phyloP scores from a whole-genome alignment of 1,284 basidiomycete genomes.

The Agroathelia rolfsii region DNA sequence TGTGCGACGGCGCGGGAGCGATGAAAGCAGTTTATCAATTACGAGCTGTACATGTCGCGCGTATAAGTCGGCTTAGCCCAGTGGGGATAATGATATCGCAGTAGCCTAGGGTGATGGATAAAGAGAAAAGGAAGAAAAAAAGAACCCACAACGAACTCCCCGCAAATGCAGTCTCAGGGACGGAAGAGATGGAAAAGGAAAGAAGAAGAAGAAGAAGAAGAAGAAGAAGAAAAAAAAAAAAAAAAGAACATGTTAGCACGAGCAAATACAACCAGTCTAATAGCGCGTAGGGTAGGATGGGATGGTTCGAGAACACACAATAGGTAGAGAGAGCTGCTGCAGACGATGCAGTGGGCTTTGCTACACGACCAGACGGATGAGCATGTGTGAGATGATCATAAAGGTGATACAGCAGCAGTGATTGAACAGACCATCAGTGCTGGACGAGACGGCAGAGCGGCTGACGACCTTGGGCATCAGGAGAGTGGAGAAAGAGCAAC shows the following conservation, averaged over 20 bases:
- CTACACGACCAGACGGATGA: conserved; percentile 26
- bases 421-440: conserved; percentile 54
- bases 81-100: too few species aligned
- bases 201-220: conserved; percentile 9
- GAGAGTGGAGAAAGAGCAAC: conserved; percentile 5
- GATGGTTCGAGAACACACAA: conserved; percentile 41
- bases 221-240: conserved; percentile 4
- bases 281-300: too few species aligned
- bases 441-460: conserved; percentile 70
- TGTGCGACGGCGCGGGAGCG: conserved; percentile 61
- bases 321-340: conserved; percentile 69
- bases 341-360: conserved; percentile 69
- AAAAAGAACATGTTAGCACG: too few species aligned
- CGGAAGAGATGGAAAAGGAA: conserved; percentile 8
- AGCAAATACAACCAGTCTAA: too few species aligned
- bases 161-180: conserved; percentile 68
- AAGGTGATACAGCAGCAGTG: conserved; percentile 8
- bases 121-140: conserved; percentile 2
- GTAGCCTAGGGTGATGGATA: conserved; percentile 2
- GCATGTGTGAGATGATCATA: conserved; percentile 11
- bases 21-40: conserved; percentile 63
- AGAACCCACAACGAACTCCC: conserved; percentile 67
- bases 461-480: conserved; percentile 76
- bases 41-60: conserved; percentile 47
- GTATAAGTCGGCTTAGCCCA: too few species aligned